These are phyloP conservation scores for Mycosphaerelloides madeirae DNA, from an alignment of 2,329 filamentous ascomycete species.

Conservation along the genomic window DNA sequence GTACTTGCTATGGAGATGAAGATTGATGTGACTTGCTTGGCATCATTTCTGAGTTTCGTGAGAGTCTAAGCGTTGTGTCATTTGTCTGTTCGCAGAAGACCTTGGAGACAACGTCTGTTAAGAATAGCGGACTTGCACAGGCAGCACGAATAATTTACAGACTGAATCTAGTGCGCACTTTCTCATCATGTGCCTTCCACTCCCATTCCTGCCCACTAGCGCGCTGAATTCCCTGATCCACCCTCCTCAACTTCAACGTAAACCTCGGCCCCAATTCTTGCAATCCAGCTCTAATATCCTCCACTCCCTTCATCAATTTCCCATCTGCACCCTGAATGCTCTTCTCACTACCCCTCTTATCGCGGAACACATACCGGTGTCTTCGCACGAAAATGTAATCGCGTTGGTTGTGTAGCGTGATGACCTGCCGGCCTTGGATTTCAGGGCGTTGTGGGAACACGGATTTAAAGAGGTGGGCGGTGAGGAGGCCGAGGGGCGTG, in stretches of 20 bases:
- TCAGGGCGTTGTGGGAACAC: conserved; percentile 79
- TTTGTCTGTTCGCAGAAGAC: too few relatives aligned
- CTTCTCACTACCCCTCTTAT: conserved; percentile 83
- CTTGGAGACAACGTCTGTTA: too few relatives aligned
- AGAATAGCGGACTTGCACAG: too few relatives aligned
- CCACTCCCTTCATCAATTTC: conserved; percentile 75
- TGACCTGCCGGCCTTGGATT: conserved; percentile 78
- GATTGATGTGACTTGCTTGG: too few relatives aligned
- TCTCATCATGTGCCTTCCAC: conserved; percentile 95
- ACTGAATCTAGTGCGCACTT: conserved; percentile 88
- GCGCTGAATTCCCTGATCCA: conserved; percentile 82
- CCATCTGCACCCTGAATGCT: conserved; percentile 76
- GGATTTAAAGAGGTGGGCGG: conserved; percentile 76
- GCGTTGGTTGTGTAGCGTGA: conserved; percentile 90
- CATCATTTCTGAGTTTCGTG: too few relatives aligned
- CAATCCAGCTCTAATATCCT: conserved; percentile 77
- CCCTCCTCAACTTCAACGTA: conserved; percentile 80
- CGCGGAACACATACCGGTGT: conserved; percentile 88
- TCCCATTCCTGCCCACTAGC: conserved; percentile 83
- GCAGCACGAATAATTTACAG: conserved; percentile 48
- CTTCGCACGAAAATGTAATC: conserved; percentile 92
- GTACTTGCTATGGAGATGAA: too few relatives aligned
- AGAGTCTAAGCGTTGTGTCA: too few relatives aligned
- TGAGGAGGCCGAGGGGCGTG: conserved; percentile 82
- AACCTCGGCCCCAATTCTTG: conserved; percentile 84